Evolutionary conservation across 768 basidiomycete genomes (phyloP).

Genomic region (Rhizopogon rudus): DNA sequence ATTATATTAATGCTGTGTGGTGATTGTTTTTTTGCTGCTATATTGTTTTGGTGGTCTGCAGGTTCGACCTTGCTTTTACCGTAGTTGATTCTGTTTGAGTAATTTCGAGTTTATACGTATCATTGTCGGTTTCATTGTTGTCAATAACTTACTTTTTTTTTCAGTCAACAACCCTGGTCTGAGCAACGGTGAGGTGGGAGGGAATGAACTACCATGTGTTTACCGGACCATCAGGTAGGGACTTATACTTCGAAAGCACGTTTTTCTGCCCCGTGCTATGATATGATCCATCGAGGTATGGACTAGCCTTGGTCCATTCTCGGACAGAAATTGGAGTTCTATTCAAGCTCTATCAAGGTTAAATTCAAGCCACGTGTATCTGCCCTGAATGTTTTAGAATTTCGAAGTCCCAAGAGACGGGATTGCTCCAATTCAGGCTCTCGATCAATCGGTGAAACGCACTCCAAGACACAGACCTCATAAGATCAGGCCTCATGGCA

Average conservation of each 20-base stretch:
- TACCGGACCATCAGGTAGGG: background rate
- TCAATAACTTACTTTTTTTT: too few relatives aligned
- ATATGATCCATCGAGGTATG: background rate
- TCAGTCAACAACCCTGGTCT: too few relatives aligned
- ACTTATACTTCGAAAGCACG: background rate
- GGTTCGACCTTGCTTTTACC: background rate
- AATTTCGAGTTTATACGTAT: background rate
- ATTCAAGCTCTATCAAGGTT: background rate
- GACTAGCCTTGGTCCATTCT: background rate
- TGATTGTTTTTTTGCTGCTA: background rate
- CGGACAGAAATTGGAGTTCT: background rate
- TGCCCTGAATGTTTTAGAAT: background rate
- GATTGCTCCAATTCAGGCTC: too few relatives aligned
- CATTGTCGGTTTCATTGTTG: too few relatives aligned
- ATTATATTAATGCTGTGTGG: conserved; percentile 1
- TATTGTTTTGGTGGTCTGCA: background rate
- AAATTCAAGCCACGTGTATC: background rate
- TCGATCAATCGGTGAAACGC: background rate
- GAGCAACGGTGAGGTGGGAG: background rate
- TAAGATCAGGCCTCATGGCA: too few relatives aligned
- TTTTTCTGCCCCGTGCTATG: background rate
- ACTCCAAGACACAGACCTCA: background rate
- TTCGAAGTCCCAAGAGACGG: background rate
- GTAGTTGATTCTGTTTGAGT: background rate
- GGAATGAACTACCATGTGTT: background rate